Percentiles rank a stretch among this genome's conserved stretches.
phyloP scores from a whole-genome alignment of 768 basidiomycete genomes.

The Lentinula edodes region DNA sequence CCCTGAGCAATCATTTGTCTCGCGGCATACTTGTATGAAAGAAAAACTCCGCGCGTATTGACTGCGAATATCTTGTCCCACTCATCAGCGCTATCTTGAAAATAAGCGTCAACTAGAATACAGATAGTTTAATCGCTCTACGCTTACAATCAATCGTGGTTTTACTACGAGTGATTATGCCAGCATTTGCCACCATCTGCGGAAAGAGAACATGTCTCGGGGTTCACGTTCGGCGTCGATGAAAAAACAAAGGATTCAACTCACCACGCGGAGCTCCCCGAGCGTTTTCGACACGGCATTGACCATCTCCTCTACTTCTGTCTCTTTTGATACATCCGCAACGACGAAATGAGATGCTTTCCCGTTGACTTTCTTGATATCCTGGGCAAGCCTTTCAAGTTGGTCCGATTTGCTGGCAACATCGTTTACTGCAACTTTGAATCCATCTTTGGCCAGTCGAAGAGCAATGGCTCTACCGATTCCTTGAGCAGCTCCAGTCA shows the following conservation, averaged over 20 bases:
- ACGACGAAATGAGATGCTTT: slow-evolving; percentile 12
- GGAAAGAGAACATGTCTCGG: background rate
- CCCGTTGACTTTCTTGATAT: slow-evolving; percentile 15
- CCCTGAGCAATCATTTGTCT: slow-evolving; percentile 31
- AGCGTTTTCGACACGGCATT: too few relatives aligned
- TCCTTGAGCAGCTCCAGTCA: slow-evolving; percentile 25
- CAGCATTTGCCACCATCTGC: slow-evolving; percentile 21
- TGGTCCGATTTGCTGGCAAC: slow-evolving; percentile 11
- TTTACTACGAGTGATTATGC: slow-evolving; percentile 7
- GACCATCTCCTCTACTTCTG: slow-evolving; percentile 16
- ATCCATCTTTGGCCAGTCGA: slow-evolving; percentile 5
- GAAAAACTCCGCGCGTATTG: slow-evolving; percentile 25
- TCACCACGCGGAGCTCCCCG: too few relatives aligned
- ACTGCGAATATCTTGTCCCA: slow-evolving; percentile 18
- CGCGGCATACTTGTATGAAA: slow-evolving; percentile 31
- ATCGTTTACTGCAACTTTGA: slow-evolving; percentile 24
- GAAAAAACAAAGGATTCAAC: too few relatives aligned
- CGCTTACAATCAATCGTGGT: background rate
- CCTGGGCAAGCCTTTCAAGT: slow-evolving; percentile 8
- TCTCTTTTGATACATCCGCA: slow-evolving; percentile 17
- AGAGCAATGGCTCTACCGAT: slow-evolving; percentile 16
- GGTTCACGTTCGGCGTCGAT: background rate
- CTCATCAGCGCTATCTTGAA: slow-evolving; percentile 9
- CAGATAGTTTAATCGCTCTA: background rate
- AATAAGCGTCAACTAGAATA: background rate